Evolutionary conservation across 805 yeast species (phyloP).

Genomic region (Candida tallmaniae): DNA sequence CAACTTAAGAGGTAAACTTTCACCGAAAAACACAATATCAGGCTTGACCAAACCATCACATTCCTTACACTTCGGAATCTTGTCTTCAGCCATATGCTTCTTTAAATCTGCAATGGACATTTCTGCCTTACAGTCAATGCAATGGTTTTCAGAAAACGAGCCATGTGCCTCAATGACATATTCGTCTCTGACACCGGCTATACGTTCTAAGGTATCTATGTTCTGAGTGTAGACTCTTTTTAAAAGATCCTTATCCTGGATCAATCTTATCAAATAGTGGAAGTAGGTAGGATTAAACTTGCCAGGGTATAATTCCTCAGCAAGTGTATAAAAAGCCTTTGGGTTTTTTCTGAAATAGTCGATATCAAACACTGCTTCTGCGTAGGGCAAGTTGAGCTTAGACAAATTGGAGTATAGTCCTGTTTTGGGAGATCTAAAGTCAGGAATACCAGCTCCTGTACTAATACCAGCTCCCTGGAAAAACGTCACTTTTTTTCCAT

Average conservation of each 20-base stretch:
- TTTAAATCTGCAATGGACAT: slow-evolving; percentile 48
- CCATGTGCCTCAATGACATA: slow-evolving; percentile 91
- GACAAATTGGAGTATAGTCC: slow-evolving; percentile 81
- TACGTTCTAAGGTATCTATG: slow-evolving; percentile 85
- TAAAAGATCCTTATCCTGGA: slow-evolving; percentile 60
- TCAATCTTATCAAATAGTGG: slow-evolving; percentile 64
- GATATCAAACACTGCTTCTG: slow-evolving; percentile 94
- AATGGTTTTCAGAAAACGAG: slow-evolving; percentile 79
- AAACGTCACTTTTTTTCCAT: slow-evolving; percentile 49
- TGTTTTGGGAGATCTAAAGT: slow-evolving; percentile 86
- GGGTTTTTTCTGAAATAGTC: slow-evolving; percentile 75
- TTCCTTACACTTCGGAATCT: slow-evolving; percentile 51
- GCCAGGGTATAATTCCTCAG: slow-evolving; percentile 85
- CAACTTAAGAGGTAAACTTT: slow-evolving; percentile 67
- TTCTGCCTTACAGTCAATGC: slow-evolving; percentile 65
- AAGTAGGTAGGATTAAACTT: slow-evolving; percentile 78
- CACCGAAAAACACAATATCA: slow-evolving; percentile 93
- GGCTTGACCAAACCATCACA: slow-evolving; percentile 87
- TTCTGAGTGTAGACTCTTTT: slow-evolving; percentile 85
- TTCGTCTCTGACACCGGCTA: slow-evolving; percentile 68
- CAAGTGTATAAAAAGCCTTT: slow-evolving; percentile 77
- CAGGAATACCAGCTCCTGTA: slow-evolving; percentile 93
- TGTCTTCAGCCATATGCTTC: slow-evolving; percentile 32
- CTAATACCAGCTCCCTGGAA: slow-evolving; percentile 94
- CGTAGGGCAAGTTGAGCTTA: slow-evolving; percentile 73